Evolutionary conservation across 1,284 basidiomycete species (phyloP).

Genomic region (Boletus smithii): DNA sequence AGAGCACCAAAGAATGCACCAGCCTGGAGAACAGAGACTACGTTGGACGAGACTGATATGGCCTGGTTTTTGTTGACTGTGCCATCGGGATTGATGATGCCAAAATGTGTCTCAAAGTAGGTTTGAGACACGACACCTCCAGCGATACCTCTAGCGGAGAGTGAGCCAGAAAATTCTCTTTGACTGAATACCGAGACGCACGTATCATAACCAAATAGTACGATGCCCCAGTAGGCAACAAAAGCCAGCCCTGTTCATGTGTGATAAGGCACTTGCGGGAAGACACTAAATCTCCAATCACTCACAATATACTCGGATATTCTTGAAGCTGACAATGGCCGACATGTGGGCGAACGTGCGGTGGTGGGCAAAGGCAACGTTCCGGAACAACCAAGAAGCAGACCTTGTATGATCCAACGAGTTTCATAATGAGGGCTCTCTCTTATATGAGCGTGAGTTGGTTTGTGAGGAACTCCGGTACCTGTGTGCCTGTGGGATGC

Average conservation of each 20-base stretch:
- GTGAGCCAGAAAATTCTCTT: constrained; percentile 2
- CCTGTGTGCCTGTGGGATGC: neutral
- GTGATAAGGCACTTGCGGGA: constrained; percentile 1
- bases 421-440: neutral
- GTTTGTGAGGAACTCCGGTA: too few relatives aligned
- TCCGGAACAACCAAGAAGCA: neutral
- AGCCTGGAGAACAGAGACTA: constrained; percentile 76
- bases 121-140: constrained; percentile 63
- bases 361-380: neutral
- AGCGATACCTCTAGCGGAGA: constrained; percentile 45
- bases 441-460: neutral
- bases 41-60: constrained; percentile 55
- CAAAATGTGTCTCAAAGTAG: constrained; percentile 64
- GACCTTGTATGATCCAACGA: neutral
- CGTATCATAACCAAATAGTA: constrained; percentile 78
- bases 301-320: constrained; percentile 60
- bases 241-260: constrained; percentile 60
- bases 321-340: constrained; percentile 39
- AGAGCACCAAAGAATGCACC: constrained; percentile 81
- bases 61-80: constrained; percentile 33
- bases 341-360: constrained; percentile 7
- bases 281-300: constrained; percentile 1
- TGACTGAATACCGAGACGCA: constrained; percentile 35
- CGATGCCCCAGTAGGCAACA: constrained; percentile 73
- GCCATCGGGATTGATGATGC: constrained; percentile 45